A percentile compares a stretch with the other conserved stretches of the same genome.
Evolutionary conservation across 148 eudicot genomes (phyloP).

Genomic region (Heliamphora exappendiculata): DNA sequence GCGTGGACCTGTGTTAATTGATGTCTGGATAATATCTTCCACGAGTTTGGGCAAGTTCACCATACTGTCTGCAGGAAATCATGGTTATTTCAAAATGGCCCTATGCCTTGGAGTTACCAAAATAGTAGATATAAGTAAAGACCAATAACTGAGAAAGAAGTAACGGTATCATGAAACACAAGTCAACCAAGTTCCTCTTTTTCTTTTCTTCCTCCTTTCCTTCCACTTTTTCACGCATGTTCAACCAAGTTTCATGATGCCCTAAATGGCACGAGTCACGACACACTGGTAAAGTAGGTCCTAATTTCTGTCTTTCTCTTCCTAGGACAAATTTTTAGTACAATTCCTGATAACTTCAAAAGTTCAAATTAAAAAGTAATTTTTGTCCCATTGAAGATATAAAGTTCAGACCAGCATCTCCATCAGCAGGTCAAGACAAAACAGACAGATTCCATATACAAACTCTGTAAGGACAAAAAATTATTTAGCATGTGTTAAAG

Average conservation of each 20-base stretch:
- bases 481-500: not conserved
- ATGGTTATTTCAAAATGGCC: conserved; percentile 2
- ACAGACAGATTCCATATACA: not conserved
- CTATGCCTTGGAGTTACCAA: not conserved
- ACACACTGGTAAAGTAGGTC: not conserved
- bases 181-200: not conserved
- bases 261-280: not conserved
- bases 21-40: conserved; percentile 89
- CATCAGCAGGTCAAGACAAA: conserved; percentile 1
- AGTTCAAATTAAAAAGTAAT: not conserved
- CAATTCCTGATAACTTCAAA: not conserved
- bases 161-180: not conserved
- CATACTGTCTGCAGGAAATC: conserved; percentile 51
- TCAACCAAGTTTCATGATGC: not conserved
- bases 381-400: not conserved
- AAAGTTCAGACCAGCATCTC: not conserved
- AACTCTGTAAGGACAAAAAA: not conserved
- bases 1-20: conserved; percentile 91
- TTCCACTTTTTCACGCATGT: not conserved
- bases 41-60: conserved; percentile 73
- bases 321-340: not conserved
- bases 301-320: not conserved
- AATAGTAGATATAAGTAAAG: not conserved
- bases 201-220: not conserved
- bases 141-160: not conserved